Percentiles rank a stretch among this genome's conserved stretches.
Conservation (phyloP, 2,329 filamentous ascomycete species). For the Helotiales sp. region DNA sequence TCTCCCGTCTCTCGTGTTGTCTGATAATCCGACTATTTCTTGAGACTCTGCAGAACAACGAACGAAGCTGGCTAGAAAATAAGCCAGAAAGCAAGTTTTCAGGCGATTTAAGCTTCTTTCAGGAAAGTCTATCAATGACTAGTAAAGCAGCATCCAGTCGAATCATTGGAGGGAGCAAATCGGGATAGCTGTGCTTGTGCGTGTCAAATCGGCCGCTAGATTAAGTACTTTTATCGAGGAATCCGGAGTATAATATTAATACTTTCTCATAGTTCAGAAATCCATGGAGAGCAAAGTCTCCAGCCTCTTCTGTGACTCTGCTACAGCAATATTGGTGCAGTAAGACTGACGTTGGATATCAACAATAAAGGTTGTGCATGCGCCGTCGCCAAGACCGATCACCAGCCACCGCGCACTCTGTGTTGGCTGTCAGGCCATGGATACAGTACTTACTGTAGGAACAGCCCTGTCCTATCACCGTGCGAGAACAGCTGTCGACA, state of each 20-base stretch:
- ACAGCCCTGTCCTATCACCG: constrained; percentile 14
- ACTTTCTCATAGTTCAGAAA: not conserved
- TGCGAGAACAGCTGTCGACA: constrained; percentile 16
- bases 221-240: not conserved
- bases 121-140: not conserved
- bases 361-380: not conserved
- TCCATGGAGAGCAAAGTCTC: not conserved
- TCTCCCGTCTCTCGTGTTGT: constrained; percentile 9
- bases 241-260: not conserved
- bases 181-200: not conserved
- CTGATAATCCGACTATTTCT: not conserved
- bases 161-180: not conserved
- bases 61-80: not conserved
- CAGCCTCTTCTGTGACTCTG: not conserved
- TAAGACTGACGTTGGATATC: not conserved
- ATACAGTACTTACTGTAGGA: too few species aligned
- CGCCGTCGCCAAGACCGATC: constrained; percentile 1
- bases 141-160: not conserved
- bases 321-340: not conserved
- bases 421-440: constrained; percentile 7
- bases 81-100: constrained; percentile 10
- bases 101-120: constrained; percentile 12
- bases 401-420: constrained; percentile 23
- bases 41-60: not conserved
- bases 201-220: not conserved